These are phyloP conservation scores for Boletus pseudopeckii DNA, from an alignment of 768 basidiomycete species.

Conservation along the genomic window DNA sequence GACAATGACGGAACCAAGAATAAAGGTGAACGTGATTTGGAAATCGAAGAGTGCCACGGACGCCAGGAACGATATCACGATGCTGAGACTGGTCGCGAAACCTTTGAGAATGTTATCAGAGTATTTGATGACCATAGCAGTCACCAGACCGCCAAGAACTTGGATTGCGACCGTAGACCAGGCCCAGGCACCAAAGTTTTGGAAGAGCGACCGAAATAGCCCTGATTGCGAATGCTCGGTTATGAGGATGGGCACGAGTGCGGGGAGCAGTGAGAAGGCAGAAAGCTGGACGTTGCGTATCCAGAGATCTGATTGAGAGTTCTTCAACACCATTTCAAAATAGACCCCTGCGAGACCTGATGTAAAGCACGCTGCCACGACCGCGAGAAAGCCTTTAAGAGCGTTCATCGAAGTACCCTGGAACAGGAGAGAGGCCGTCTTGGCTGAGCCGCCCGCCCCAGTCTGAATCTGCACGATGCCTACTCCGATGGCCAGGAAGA, in stretches of 20 bases:
- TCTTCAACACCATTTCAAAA: constrained; percentile 97
- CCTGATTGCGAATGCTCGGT: constrained; percentile 39
- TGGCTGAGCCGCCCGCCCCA: constrained; percentile 22
- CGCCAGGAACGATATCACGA: constrained; percentile 91
- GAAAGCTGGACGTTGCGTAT: constrained; percentile 95
- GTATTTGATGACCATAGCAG: constrained; percentile 93
- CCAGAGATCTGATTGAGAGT: constrained; percentile 88
- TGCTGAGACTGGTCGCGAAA: constrained; percentile 92
- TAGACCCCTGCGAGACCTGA: constrained; percentile 97
- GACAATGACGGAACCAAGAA: constrained; percentile 80
- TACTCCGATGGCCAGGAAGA: constrained; percentile 85
- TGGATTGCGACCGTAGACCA: constrained; percentile 88
- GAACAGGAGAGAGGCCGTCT: constrained; percentile 30
- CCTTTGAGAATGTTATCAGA: constrained; percentile 91
- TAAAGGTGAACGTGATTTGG: constrained; percentile 79
- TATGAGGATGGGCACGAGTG: constrained; percentile 73
- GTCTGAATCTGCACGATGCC: constrained; percentile 86
- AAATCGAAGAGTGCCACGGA: constrained; percentile 90
- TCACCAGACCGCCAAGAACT: constrained; percentile 88
- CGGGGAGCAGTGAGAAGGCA: constrained; percentile 89
- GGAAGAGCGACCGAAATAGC: constrained; percentile 58
- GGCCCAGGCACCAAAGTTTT: constrained; percentile 87
- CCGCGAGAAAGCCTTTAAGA: constrained; percentile 84
- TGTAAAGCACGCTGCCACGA: constrained; percentile 88
- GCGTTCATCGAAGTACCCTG: constrained; percentile 66